Evolutionary conservation across 768 basidiomycete species (phyloP).

Genomic region (Crassisporium funariophilum): DNA sequence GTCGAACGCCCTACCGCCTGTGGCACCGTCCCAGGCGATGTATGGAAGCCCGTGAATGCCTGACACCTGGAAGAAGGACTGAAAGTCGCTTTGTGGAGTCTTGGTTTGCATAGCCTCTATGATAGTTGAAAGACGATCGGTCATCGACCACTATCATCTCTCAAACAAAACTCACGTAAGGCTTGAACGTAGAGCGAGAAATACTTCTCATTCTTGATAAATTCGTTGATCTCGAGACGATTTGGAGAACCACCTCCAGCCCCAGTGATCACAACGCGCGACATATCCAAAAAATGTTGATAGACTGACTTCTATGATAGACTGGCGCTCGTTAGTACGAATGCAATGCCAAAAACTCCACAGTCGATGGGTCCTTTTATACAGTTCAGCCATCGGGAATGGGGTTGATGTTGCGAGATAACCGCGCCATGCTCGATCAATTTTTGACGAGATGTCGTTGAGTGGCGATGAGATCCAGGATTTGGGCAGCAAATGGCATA

Average conservation of each 20-base stretch:
- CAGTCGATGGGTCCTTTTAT: too few species aligned
- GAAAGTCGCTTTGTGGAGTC: slow-evolving; percentile 27
- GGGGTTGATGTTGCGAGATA: too few species aligned
- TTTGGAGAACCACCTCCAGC: slow-evolving; percentile 32
- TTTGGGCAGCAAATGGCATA: too few species aligned
- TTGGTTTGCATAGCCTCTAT: slow-evolving; percentile 33
- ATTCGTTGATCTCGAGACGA: slow-evolving; percentile 46
- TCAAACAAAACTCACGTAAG: slow-evolving; percentile 35
- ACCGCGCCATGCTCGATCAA: too few species aligned
- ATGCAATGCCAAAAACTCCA: too few species aligned
- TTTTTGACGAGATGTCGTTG: too few species aligned
- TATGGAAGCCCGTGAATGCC: slow-evolving; percentile 58
- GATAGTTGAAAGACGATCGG: not conserved
- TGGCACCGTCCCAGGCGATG: slow-evolving; percentile 44
- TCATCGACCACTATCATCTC: not conserved
- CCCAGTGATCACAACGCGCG: slow-evolving; percentile 27
- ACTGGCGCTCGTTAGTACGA: too few species aligned
- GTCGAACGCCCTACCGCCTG: slow-evolving; percentile 21
- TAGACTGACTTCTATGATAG: too few species aligned
- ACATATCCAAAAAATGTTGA: too few species aligned
- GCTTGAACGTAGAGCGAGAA: slow-evolving; percentile 57
- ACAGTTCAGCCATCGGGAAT: too few species aligned
- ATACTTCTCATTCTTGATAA: slow-evolving; percentile 43
- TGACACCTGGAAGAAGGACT: slow-evolving; percentile 46
- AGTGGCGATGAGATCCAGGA: too few species aligned